Base-by-base conservation (phyloP, 768 basidiomycete species). In the Russula earlei region DNA sequence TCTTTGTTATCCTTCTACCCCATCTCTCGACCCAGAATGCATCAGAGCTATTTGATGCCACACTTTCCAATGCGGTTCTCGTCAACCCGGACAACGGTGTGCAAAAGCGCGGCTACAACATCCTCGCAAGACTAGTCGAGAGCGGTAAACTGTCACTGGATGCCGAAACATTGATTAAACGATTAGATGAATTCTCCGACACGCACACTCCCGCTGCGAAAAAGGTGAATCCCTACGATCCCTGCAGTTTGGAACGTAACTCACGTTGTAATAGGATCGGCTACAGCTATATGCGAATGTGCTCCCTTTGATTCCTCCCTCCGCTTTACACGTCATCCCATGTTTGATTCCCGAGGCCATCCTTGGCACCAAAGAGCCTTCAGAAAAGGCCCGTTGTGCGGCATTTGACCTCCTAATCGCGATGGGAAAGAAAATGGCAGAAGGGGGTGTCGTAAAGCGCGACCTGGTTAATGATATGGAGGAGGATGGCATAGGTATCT, bases 51-150 rank as follows among this genome's bases (percentile, higher is more conserved):
- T 85, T 91, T 68, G 74, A 79, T 24, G 70, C 85, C n/a, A 87
- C 80, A 54, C 72, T 90, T n/a, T 75, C 78, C 0, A 67, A 76
- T 1, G 79, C 82, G 29, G 79, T 96, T 22, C 74, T 98, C 5
- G 78, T 79, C 51, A 83, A 82, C 63, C 80, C 74, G 63, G 92
- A 97, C 64, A 88, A 88, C 49, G 91, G 83, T 3, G 83, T 95
- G 5, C 95, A 98, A 72, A 99, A 99, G 72, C 89, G 94, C 62
- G 89, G 85, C 9, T 98, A 98, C 72, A 87, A 95, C 66, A 83
- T 87, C 17, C 75, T 98, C 15, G 76, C 85, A 31, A 85, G 85
- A 62, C 68, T 92, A 40, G 69, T 84, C n/a, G 85, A 86, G 65
- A 74, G 74, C 49, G 77, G 74, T 0, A 84, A 85, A 65, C 20